Base-by-base conservation (phyloP, 2,329 filamentous ascomycete genomes). In the Orbilia brochopaga region DNA sequence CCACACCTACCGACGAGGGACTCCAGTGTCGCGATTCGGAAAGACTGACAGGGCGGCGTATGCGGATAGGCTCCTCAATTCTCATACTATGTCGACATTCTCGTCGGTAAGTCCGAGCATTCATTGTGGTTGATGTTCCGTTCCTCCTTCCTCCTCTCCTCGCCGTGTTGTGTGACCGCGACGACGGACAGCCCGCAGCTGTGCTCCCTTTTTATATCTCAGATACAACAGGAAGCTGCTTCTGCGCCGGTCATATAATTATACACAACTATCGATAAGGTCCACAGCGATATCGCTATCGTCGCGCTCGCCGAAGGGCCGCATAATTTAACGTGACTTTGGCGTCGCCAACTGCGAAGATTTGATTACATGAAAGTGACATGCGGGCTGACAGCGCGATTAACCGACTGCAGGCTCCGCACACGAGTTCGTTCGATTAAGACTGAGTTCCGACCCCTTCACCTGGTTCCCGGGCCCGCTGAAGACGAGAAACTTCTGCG, bases 391-490 rank as follows among this genome's bases (percentile, higher is more conserved):
- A 65, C 61, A 35, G 27, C 27, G 27, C 27, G 8, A 15, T 24
- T 23, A 50, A n/a, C 19, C n/a, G 44, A 21, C 11, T 48, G n/a
- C 40, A 72, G 67, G 67, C 11, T 72, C 67, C 21, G 60, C 67
- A 17, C 67, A 72, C 60, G 60, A 65, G 13, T 72, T 72, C 40
- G 35, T 72, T 44, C 67, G 60, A 24, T 42, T 72, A 53, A 37
- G 67, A 51, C 40, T 72, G 50, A 72, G 67, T 44, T 72, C 67
- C 2, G 67, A 72, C 46, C 67, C 67, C 19, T 72, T 72, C 37
- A 73, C 69, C 24, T 73, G 69, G 69, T 63, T 73, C 27, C 69
- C 69, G 2, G 69, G 69, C 44, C 69, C 69, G 6, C 37, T 67
- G 0, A 56, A 56, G 11, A 53, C 40, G 40, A 62, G 42, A 19